A percentile compares a stretch with the other conserved stretches of the same genome.
phyloP scores from a whole-genome alignment of 2,329 filamentous ascomycete species.

The Colletotrichum sp. region DNA sequence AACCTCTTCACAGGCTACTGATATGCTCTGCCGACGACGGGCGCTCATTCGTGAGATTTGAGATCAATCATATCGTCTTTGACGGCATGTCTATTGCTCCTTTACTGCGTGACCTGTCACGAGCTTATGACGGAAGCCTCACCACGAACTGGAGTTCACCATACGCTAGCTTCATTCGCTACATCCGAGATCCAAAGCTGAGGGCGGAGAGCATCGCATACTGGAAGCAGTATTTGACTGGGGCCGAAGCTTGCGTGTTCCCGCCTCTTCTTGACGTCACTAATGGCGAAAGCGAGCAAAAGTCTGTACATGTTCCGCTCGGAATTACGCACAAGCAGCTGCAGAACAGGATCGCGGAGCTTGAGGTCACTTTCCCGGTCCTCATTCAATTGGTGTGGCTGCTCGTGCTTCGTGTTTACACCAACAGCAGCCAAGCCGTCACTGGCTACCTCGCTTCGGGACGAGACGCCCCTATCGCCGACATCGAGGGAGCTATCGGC shows the following conservation, averaged over 20 bases:
- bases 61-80: slow-evolving; percentile 33
- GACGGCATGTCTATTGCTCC: slow-evolving; percentile 36
- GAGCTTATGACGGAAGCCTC: slow-evolving; percentile 26
- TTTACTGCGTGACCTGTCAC: slow-evolving; percentile 30
- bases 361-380: slow-evolving; percentile 51
- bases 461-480: slow-evolving; percentile 53
- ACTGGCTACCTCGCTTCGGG: slow-evolving; percentile 61
- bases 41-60: not conserved
- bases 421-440: slow-evolving; percentile 49
- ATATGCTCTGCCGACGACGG: not conserved
- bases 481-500: slow-evolving; percentile 53
- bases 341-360: slow-evolving; percentile 38
- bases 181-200: slow-evolving; percentile 23
- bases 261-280: slow-evolving; percentile 22
- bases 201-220: slow-evolving; percentile 24
- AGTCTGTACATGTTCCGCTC: not conserved
- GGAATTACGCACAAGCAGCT: slow-evolving; percentile 14
- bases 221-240: slow-evolving; percentile 29
- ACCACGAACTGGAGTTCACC: slow-evolving; percentile 8
- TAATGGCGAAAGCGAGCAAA: not conserved
- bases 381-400: slow-evolving; percentile 58
- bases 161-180: slow-evolving; percentile 22
- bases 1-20: not conserved
- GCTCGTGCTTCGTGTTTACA: slow-evolving; percentile 52
- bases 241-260: slow-evolving; percentile 31